Evolutionary conservation across 2,329 filamentous ascomycete genomes (phyloP).

Genomic region (Aschersonia sp.): DNA sequence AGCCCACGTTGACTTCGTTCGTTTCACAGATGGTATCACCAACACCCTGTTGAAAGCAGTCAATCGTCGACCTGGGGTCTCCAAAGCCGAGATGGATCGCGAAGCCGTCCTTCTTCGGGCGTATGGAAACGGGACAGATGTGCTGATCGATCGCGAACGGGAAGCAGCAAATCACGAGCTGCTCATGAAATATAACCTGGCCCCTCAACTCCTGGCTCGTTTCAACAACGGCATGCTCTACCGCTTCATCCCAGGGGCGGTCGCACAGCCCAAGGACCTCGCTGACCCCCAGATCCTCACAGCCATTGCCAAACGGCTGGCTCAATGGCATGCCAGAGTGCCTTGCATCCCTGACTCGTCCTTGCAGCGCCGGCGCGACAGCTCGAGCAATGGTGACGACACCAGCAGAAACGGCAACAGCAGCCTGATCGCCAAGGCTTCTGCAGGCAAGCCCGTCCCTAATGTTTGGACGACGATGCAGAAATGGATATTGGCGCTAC

Average conservation of each 20-base stretch:
- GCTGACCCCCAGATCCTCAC: conserved; percentile 61
- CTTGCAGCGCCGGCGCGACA: conserved; percentile 12
- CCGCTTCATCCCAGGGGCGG: conserved; percentile 69
- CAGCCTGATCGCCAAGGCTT: conserved; percentile 32
- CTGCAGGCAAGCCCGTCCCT: conserved; percentile 57
- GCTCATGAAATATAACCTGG: conserved; percentile 68
- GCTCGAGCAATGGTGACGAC: conserved; percentile 19
- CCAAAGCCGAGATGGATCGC: conserved; percentile 59
- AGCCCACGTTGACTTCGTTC: conserved; percentile 67
- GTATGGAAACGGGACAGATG: conserved; percentile 85
- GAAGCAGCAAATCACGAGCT: conserved; percentile 69
- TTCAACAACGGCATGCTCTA: conserved; percentile 97
- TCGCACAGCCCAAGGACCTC: conserved; percentile 69
- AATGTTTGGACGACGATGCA: conserved; percentile 94
- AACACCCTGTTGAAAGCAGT: conserved; percentile 79
- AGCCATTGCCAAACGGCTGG: conserved; percentile 71
- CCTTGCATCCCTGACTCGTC: conserved; percentile 34
- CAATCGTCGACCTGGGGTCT: conserved; percentile 51
- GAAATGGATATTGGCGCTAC: conserved; percentile 84
- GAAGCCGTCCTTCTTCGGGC: conserved; percentile 82
- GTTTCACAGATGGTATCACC: conserved; percentile 96
- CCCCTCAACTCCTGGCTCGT: conserved; percentile 73
- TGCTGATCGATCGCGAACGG: conserved; percentile 91
- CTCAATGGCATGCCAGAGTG: conserved; percentile 78
- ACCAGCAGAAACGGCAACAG: conserved; percentile 12